Evolutionary conservation across 805 yeast species (phyloP).

Genomic region (Candida loeiensis): DNA sequence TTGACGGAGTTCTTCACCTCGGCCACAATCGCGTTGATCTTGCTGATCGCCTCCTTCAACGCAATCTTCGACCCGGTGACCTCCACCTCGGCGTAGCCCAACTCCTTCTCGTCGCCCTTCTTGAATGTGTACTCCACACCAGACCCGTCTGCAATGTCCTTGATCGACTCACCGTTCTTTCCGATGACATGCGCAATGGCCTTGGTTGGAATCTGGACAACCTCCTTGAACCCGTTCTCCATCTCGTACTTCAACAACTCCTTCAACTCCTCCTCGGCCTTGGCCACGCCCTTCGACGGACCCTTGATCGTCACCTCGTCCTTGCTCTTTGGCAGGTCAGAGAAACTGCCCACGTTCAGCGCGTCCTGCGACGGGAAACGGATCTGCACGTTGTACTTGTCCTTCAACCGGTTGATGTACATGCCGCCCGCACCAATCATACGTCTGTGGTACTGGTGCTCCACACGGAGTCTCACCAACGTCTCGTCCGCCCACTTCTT

Average conservation of each 20-base stretch:
- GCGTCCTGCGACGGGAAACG: constrained; percentile 57
- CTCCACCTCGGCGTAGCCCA: constrained; percentile 58
- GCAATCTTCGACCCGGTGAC: constrained; percentile 76
- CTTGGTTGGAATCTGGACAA: constrained; percentile 63
- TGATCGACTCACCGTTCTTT: constrained; percentile 78
- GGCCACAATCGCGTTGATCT: constrained; percentile 58
- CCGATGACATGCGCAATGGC: constrained; percentile 89
- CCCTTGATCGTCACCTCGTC: constrained; percentile 76
- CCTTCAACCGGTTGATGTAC: constrained; percentile 79
- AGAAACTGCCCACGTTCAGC: constrained; percentile 12
- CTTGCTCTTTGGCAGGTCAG: constrained; percentile 43
- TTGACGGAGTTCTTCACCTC: constrained; percentile 62
- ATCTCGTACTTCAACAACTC: constrained; percentile 83
- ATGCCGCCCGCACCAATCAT: constrained; percentile 82
- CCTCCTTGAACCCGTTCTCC: constrained; percentile 71
- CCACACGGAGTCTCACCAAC: constrained; percentile 61
- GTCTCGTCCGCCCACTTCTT: constrained; percentile 82
- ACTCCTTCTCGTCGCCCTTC: constrained; percentile 42
- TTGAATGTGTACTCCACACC: constrained; percentile 54
- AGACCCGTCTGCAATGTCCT: constrained; percentile 68
- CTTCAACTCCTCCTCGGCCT: constrained; percentile 77
- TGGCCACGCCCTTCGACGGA: constrained; percentile 83
- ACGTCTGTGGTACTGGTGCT: constrained; percentile 72
- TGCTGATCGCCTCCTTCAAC: constrained; percentile 65
- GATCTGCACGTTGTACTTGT: constrained; percentile 79